Conservation (phyloP, 1,139 yeast genomes). For the Magnusiomyces starmeri region DNA sequence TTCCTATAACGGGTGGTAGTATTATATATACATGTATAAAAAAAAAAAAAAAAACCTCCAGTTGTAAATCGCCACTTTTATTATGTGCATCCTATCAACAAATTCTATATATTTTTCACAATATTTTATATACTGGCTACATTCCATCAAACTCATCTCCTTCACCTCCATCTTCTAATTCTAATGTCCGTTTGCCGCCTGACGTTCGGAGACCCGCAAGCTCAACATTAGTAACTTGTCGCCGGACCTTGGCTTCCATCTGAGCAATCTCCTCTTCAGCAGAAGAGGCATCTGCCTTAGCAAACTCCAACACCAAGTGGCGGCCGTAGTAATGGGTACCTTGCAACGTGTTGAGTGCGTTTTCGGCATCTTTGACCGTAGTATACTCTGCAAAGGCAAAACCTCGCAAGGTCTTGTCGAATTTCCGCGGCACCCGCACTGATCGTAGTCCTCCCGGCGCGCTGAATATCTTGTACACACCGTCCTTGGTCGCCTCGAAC, state of each 20-base stretch:
- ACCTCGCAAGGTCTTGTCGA: slow-evolving; percentile 92
- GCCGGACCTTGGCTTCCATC: slow-evolving; percentile 79
- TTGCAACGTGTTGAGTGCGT: slow-evolving; percentile 87
- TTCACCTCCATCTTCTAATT: slow-evolving; percentile 51
- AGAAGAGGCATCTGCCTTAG: slow-evolving; percentile 70
- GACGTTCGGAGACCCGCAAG: slow-evolving; percentile 51
- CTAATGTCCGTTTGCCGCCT: slow-evolving; percentile 67
- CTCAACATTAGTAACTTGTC: slow-evolving; percentile 69
- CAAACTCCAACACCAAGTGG: slow-evolving; percentile 90
- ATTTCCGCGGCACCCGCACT: slow-evolving; percentile 92
- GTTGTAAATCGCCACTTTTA: too few relatives aligned
- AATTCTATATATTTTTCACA: too few relatives aligned
- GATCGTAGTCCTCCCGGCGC: slow-evolving; percentile 92
- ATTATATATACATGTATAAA: too few relatives aligned
- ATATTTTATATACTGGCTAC: neutral
- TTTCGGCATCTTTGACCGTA: slow-evolving; percentile 84
- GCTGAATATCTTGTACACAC: slow-evolving; percentile 81
- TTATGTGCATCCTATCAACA: too few relatives aligned
- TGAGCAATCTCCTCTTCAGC: slow-evolving; percentile 86
- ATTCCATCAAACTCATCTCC: slow-evolving; percentile 25
- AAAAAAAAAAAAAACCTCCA: too few relatives aligned
- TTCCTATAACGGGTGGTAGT: too few relatives aligned
- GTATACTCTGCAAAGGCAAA: slow-evolving; percentile 94
- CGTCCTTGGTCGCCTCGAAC: slow-evolving; percentile 90
- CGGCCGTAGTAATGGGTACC: slow-evolving; percentile 97